These are phyloP conservation scores for Rhododendron vialii DNA, from an alignment of 148 eudicot genomes.

Conservation along the genomic window DNA sequence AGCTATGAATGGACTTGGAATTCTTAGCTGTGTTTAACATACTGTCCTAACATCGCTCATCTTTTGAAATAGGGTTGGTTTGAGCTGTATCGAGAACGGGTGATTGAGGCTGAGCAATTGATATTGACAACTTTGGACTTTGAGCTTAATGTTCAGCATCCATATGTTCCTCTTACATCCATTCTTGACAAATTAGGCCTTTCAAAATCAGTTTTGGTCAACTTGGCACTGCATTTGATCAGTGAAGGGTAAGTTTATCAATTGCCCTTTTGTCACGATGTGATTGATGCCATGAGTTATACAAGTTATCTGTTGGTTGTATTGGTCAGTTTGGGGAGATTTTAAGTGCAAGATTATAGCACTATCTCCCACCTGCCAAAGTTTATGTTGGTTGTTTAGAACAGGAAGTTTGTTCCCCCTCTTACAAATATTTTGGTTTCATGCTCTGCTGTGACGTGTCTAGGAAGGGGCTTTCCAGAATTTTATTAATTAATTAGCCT, in stretches of 20 bases:
- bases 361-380: not conserved
- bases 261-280: not conserved
- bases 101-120: conserved; percentile 83
- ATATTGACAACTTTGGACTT: conserved; percentile 83
- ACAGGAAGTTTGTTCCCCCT: not conserved
- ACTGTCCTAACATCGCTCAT: not conserved
- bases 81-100: conserved; percentile 83
- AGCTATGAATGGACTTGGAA: not conserved
- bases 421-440: not conserved
- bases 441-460: not conserved
- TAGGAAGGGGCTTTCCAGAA: not conserved
- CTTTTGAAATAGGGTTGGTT: conserved; percentile 72
- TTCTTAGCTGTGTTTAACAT: not conserved
- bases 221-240: conserved; percentile 73
- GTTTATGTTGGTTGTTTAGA: not conserved
- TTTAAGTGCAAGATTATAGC: not conserved
- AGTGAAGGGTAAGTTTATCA: conserved; percentile 80
- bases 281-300: conserved; percentile 12
- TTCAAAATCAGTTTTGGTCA: conserved; percentile 73
- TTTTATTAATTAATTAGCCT: not conserved
- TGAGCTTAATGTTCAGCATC: conserved; percentile 92
- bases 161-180: conserved; percentile 78
- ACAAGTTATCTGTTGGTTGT: not conserved
- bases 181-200: conserved; percentile 80
- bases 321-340: not conserved